Evolutionary conservation across 2,329 filamentous ascomycete genomes (phyloP), one percentile per base, ranked within the genome.

Genomic region (Trichoderma atroviride): DNA sequence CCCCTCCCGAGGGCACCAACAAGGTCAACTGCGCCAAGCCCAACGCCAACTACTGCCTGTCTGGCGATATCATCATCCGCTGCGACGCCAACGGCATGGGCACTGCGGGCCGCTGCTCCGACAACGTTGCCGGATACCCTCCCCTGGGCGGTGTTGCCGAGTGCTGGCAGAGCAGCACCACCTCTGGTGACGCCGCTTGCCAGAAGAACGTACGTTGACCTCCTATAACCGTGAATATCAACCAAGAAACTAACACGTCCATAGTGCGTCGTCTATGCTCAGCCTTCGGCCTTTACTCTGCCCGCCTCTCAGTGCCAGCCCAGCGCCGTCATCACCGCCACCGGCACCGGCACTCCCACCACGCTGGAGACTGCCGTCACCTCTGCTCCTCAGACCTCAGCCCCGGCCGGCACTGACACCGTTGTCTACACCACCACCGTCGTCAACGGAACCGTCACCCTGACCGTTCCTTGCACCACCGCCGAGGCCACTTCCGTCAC

Each of bases 31-130:
- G 83, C 75, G 76, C 76, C 64, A 77, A 78, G 71, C 73, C 81
- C 59, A 80, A 83, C 71, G 80, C 78, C 22, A 78, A 76, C 61
- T 86, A 80, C 78, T 85, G 83, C 74, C 74, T 83, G 55, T 70
- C 72, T n/a, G 79, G 77, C 53, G 81, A 82, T 73, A 84, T 84
- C 75, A 85, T 86, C 77, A 79, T 85, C 71, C 80, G 82, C 59
- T 86, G 83, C 74, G 78, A 79, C 68, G 78, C 72, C 47, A 76
- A 78, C 40, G 73, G 72, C 35, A 63, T 76, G n/a, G 83, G 81
- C 60, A 77, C 79, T 43, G 76, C 81, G 24, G 80, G 79, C 64
- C 81, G 81, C 72, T 85, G 83, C 78, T 78, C 80, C 60, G 78
- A 82, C 71, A 82, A 84, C 74, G 77, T 85, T 35, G 76, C 76